Evolutionary conservation across 2,329 filamentous ascomycete genomes (phyloP), one percentile per base, ranked within the genome.

Genomic region (Epichloe aotearoae): DNA sequence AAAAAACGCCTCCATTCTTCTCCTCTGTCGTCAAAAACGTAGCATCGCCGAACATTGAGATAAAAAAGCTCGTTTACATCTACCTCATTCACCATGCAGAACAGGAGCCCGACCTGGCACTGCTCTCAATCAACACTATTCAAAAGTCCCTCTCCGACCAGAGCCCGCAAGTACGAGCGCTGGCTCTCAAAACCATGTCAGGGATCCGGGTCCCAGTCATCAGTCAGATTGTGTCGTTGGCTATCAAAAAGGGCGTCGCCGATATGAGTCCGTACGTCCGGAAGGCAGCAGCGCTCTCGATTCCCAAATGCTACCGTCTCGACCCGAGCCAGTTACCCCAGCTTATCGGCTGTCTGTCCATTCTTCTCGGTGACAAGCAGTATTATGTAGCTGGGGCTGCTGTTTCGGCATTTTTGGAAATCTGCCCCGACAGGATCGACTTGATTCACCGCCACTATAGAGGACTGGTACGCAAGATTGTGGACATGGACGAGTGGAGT

Each of bases 401-500:
- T 1, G 88, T 97, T 3, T 81, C 84, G 38, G 87, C 93, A 0
- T 96, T 94, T 60, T 68, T 94, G 65, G 88, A 95, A 56, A 75
- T 97, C 30, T 97, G 91, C 57, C 90, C 93, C 0, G 84, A 94
- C 15, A 76, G 86, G 50, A 76, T 95, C 56, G 90, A 96, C 63
- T 71, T 98, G 53, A 82, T 98, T 58, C 93, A 98, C 67, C 83
- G 85, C 57, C 86, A 95, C 63, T 98, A 97, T 68, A 81, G 88
- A 47, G 75, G 79, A 37, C 71, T 98, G 55, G 83, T 95, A 55
- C 87, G 82, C 65, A 95, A 96, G 72, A 71, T 97, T 49, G 88
- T 96, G 23, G 93, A 98, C 64, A 98, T 98, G 93, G 93, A 98
- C 62, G 93, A 98, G 69, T 98, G 93, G 93, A 86, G 89, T 41